phyloP scores from a whole-genome alignment of 1,139 yeast species.

The Spencermartinsiella ligniputridi region DNA sequence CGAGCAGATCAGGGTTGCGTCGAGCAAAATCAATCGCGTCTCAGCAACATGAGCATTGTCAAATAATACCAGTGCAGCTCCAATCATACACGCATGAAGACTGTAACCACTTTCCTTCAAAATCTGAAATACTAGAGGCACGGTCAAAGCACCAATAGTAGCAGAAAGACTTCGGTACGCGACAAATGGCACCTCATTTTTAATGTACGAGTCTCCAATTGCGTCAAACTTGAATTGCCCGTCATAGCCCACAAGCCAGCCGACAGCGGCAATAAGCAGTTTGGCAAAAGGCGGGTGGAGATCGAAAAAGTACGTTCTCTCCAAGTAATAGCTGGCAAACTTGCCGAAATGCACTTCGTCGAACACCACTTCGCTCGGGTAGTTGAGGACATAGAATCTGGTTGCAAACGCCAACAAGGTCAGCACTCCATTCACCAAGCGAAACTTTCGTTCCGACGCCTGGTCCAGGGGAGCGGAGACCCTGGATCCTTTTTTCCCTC shows the following conservation, averaged over 20 bases:
- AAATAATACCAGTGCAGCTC: slow-evolving; percentile 76
- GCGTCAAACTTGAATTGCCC: slow-evolving; percentile 88
- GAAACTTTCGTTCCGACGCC: neutral
- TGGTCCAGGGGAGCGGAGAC: no score
- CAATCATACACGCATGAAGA: slow-evolving; percentile 71
- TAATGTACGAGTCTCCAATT: slow-evolving; percentile 79
- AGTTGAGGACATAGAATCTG: slow-evolving; percentile 65
- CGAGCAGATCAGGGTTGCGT: slow-evolving; percentile 78
- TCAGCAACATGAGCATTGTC: slow-evolving; percentile 93
- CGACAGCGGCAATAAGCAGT: slow-evolving; percentile 81
- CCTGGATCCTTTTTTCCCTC: no score
- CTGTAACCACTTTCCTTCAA: slow-evolving; percentile 80
- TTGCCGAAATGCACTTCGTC: slow-evolving; percentile 96
- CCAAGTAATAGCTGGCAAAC: slow-evolving; percentile 62
- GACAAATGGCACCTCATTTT: slow-evolving; percentile 78
- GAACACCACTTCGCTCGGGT: slow-evolving; percentile 86
- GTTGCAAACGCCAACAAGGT: slow-evolving; percentile 65
- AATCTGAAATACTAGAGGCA: slow-evolving; percentile 77
- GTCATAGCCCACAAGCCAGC: slow-evolving; percentile 76
- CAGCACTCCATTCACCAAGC: slow-evolving; percentile 33
- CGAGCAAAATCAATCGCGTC: slow-evolving; percentile 83
- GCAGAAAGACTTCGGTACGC: slow-evolving; percentile 85
- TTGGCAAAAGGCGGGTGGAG: slow-evolving; percentile 97
- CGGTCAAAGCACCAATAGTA: slow-evolving; percentile 71
- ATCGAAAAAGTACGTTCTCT: slow-evolving; percentile 54